Evolutionary conservation across 257 asterid genomes (phyloP), one percentile per base, ranked within the genome.

Genomic region (Forsythia viridissima): DNA sequence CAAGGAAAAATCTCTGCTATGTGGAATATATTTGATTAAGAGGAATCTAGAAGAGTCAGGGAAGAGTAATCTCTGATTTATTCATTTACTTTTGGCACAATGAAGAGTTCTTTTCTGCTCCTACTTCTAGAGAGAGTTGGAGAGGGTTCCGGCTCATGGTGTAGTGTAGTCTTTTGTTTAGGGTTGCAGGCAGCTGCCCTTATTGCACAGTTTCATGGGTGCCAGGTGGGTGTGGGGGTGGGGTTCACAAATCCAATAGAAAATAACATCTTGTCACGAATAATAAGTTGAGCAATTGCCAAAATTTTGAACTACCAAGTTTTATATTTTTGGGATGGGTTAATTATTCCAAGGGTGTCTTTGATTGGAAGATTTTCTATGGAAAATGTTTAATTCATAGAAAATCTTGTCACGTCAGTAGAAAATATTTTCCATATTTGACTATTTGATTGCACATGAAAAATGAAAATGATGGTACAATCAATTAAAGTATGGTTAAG

Each of bases 1-100:
- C 44, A 79, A 57, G 52, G 39, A 44, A 77, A 72, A 78, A 40
- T 12, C 57, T 39, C 11, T n/a, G 15, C 36, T 9, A 24, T 39
- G 3, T 24, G 39, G 70, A 21, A 63, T 63, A 63, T 21, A 30
- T 30, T 63, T 30, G 40, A 30, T 63, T 63, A 30, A 37, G 81
- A 82, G 73, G 81, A 77, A 77, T 85, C 78, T 57, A 69, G 78
- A 83, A 11, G 77, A 70, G 30, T 36, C 57, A 51, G 37, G 46
- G 75, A 37, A 43, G 48, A 37, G 42, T 20, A 34, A 72, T 24
- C 66, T 41, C 3, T 63, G 5, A 40, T 16, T 80, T 37, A 42
- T 3, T 44, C 15, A 12, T 21, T 1, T 66, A 65, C 16, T 63
- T 69, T 43, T 15, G 59, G 30, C 34, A n/a, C 21, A 57, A 57